phyloP scores from a whole-genome alignment of 2,329 filamentous ascomycete species.

The Neurospora sp. region DNA sequence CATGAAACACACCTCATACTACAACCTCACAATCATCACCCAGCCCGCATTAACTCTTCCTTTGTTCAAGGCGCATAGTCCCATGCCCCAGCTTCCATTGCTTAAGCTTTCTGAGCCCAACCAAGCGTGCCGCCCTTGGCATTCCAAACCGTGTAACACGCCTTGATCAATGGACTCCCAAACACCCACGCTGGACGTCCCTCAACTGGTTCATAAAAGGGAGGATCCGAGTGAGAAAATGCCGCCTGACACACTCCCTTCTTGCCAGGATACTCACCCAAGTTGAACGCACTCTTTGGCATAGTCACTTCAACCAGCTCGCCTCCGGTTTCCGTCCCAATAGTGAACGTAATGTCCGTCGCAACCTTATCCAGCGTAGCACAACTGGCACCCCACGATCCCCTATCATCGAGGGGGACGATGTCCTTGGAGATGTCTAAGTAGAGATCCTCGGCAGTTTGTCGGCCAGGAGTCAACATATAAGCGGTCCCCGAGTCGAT shows the following conservation, averaged over 20 bases:
- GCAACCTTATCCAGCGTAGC: conserved; percentile 19
- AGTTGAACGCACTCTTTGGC: conserved; percentile 22
- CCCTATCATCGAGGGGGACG: conserved; percentile 20
- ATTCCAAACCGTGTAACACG: conserved; percentile 29
- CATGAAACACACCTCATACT: background rate
- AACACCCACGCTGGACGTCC: conserved; percentile 21
- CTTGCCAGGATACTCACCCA: conserved; percentile 22
- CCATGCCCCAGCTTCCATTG: background rate
- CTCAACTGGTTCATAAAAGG: conserved; percentile 10
- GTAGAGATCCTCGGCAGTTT: conserved; percentile 22
- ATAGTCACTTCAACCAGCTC: conserved; percentile 21
- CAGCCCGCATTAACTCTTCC: background rate
- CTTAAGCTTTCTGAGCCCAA: conserved; percentile 8
- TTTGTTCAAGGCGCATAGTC: background rate
- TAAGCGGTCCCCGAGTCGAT: conserved; percentile 25
- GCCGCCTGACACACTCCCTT: conserved; percentile 24
- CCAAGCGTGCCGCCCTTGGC: conserved; percentile 19
- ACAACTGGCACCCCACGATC: conserved; percentile 26
- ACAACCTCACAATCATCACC: background rate
- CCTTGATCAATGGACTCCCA: conserved; percentile 24
- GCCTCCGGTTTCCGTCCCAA: conserved; percentile 15
- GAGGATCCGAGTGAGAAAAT: conserved; percentile 17
- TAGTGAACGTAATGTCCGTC: conserved; percentile 21
- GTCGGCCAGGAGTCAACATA: conserved; percentile 22
- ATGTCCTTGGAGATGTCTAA: conserved; percentile 22